phyloP scores from a whole-genome alignment of 495 filamentous ascomycete species.

The Lindgomyces ingoldianus region DNA sequence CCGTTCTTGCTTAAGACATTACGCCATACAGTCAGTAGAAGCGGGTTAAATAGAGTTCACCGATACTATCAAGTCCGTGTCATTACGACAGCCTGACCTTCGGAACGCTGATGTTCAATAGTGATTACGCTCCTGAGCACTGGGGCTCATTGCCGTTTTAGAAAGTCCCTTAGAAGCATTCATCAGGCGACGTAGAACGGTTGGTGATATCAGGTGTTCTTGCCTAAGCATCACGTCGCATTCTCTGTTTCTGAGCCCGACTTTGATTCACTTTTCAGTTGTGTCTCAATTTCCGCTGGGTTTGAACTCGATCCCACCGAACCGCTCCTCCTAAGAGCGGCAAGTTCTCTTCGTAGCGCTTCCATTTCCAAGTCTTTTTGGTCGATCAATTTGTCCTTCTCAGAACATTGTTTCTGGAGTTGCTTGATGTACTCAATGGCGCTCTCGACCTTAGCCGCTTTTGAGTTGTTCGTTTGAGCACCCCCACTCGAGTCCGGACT shows the following conservation, averaged over 20 bases:
- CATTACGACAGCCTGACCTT: neutral
- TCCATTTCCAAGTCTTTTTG: slow-evolving; percentile 63
- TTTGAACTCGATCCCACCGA: slow-evolving; percentile 1
- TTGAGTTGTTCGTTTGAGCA: slow-evolving; percentile 66
- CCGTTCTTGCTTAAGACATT: neutral
- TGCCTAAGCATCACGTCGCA: slow-evolving; percentile 6
- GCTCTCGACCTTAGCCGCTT: slow-evolving; percentile 93
- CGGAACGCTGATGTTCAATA: neutral
- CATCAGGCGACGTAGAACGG: neutral
- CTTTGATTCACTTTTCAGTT: slow-evolving; percentile 16
- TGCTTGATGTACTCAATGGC: slow-evolving; percentile 94
- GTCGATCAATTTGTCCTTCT: slow-evolving; percentile 64
- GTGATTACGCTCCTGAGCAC: too few species aligned
- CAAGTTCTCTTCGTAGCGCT: slow-evolving; percentile 39
- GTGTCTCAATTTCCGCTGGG: neutral
- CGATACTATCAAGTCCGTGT: neutral
- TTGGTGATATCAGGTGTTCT: neutral
- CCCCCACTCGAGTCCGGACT: slow-evolving; percentile 41
- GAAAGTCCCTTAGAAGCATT: too few species aligned
- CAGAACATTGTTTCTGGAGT: slow-evolving; percentile 71
- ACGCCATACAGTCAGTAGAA: too few species aligned
- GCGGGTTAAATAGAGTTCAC: neutral
- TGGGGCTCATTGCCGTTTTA: too few species aligned
- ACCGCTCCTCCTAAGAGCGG: slow-evolving; percentile 17
- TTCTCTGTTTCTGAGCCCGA: slow-evolving; percentile 1